A percentile compares a stretch with the other conserved stretches of the same genome.
These are phyloP conservation scores for Penicillium atrosanguineum DNA, from an alignment of 495 filamentous ascomycete genomes.

Conservation along the genomic window DNA sequence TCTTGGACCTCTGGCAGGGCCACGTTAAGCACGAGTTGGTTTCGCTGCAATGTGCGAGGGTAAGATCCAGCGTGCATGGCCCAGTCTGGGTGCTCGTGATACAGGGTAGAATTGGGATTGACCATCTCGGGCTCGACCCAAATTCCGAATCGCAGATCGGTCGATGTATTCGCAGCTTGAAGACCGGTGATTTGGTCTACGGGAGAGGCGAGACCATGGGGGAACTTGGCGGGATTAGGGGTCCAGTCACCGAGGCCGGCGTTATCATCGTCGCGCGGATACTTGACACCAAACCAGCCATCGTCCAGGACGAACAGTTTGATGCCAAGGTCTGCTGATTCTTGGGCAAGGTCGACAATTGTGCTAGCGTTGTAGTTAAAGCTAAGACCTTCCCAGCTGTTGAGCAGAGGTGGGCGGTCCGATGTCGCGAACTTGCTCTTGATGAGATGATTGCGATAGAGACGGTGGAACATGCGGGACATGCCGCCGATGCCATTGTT, in stretches of 20 bases:
- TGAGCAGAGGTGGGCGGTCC: slow-evolving; percentile 50
- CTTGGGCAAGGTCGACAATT: slow-evolving; percentile 46
- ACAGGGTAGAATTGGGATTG: slow-evolving; percentile 52
- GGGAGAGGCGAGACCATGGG: slow-evolving; percentile 44
- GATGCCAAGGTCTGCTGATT: slow-evolving; percentile 49
- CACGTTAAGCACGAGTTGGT: slow-evolving; percentile 54
- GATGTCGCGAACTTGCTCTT: slow-evolving; percentile 47
- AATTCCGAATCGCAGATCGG: slow-evolving; percentile 49
- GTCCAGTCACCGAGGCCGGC: slow-evolving; percentile 55
- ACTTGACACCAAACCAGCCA: slow-evolving; percentile 56
- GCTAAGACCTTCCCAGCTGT: slow-evolving; percentile 57
- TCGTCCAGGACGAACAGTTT: slow-evolving; percentile 57
- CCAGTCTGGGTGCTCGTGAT: slow-evolving; percentile 54
- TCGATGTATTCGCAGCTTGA: slow-evolving; percentile 37
- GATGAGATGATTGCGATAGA: slow-evolving; percentile 55
- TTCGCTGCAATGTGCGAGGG: slow-evolving; percentile 47
- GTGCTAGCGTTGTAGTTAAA: slow-evolving; percentile 48
- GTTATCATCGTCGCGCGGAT: slow-evolving; percentile 47
- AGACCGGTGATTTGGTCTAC: slow-evolving; percentile 44
- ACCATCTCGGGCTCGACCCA: slow-evolving; percentile 63
- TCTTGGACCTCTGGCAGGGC: slow-evolving; percentile 53
- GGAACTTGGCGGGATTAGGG: slow-evolving; percentile 51
- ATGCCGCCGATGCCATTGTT: slow-evolving; percentile 51
- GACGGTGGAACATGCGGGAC: slow-evolving; percentile 50
- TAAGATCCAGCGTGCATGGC: slow-evolving; percentile 49